These are phyloP conservation scores for Zychaea mexicana DNA, from an alignment of 371 early-diverging fungal species.

Conservation along the genomic window DNA sequence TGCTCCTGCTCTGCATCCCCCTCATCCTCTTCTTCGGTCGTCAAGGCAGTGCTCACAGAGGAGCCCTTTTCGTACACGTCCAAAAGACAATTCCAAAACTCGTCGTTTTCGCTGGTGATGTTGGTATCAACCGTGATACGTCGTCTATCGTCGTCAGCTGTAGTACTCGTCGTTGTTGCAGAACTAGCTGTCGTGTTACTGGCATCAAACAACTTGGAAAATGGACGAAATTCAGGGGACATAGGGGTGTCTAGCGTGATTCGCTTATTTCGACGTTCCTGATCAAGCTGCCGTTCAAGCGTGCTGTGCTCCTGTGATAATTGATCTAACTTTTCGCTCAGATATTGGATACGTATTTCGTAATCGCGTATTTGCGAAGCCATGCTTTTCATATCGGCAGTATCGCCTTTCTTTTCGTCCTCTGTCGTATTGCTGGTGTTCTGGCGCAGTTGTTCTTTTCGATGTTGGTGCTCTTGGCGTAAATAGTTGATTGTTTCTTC, in stretches of 20 bases:
- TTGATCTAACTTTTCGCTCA: slow-evolving; percentile 37
- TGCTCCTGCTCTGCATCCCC: not conserved
- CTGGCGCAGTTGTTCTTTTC: not conserved
- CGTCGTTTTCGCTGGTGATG: slow-evolving; percentile 22
- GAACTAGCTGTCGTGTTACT: slow-evolving; percentile 7
- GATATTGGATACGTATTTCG: slow-evolving; percentile 39
- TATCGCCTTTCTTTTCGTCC: not conserved
- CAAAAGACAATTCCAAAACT: slow-evolving; percentile 31
- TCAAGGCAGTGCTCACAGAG: not conserved
- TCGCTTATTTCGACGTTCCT: not conserved
- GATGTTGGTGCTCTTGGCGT: not conserved
- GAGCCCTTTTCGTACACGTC: slow-evolving; percentile 33
- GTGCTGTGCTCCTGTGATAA: slow-evolving; percentile 32
- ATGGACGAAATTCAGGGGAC: slow-evolving; percentile 9
- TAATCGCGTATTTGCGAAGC: slow-evolving; percentile 26
- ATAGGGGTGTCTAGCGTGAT: slow-evolving; percentile 14
- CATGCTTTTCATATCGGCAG: not conserved
- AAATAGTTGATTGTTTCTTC: not conserved
- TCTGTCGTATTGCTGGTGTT: not conserved
- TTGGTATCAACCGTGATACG: slow-evolving; percentile 14
- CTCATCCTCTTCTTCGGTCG: slow-evolving; percentile 4
- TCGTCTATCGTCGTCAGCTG: slow-evolving; percentile 11
- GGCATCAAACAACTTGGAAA: slow-evolving; percentile 6
- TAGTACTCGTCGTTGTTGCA: too few species aligned
- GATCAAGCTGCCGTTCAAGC: slow-evolving; percentile 27